Evolutionary conservation across 2,329 filamentous ascomycete genomes (phyloP).

Genomic region (Verticillium nubilum): DNA sequence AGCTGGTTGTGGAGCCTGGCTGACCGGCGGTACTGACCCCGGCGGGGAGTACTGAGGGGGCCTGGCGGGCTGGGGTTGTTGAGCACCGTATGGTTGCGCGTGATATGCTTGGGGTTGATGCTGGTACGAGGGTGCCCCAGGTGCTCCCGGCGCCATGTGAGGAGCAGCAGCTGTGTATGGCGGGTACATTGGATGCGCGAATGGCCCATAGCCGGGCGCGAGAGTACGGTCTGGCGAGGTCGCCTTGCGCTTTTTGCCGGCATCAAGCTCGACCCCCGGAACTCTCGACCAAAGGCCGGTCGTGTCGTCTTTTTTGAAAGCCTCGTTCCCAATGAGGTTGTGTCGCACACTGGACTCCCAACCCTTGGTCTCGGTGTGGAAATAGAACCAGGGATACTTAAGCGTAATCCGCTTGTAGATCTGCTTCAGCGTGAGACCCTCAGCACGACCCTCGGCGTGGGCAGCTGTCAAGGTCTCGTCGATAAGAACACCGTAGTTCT

Average conservation of each 20-base stretch:
- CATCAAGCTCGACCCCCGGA: constrained; percentile 52
- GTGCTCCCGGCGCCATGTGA: constrained; percentile 25
- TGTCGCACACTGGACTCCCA: constrained; percentile 63
- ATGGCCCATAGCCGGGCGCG: constrained; percentile 25
- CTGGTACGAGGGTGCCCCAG: constrained; percentile 24
- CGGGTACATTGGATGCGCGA: constrained; percentile 20
- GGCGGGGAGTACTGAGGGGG: constrained; percentile 12
- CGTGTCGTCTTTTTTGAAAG: constrained; percentile 53
- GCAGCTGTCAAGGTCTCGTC: constrained; percentile 53
- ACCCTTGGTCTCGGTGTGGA: constrained; percentile 56
- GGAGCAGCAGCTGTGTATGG: constrained; percentile 17
- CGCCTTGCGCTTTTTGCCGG: constrained; percentile 55
- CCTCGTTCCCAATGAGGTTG: constrained; percentile 57
- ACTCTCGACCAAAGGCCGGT: constrained; percentile 53
- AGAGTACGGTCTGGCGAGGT: constrained; percentile 44
- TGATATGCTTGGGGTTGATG: constrained; percentile 29
- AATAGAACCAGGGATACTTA: constrained; percentile 55
- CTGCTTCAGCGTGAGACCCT: constrained; percentile 50
- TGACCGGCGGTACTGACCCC: constrained; percentile 4
- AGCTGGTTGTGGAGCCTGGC: constrained; percentile 13
- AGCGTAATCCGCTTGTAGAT: constrained; percentile 58
- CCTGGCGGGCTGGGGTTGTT: constrained; percentile 10
- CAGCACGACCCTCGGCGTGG: constrained; percentile 40
- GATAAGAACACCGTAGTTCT: constrained; percentile 57
- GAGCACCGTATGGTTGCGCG: constrained; percentile 21